Conservation (phyloP, 257 asterid species). For the Solanum virginianum region DNA sequence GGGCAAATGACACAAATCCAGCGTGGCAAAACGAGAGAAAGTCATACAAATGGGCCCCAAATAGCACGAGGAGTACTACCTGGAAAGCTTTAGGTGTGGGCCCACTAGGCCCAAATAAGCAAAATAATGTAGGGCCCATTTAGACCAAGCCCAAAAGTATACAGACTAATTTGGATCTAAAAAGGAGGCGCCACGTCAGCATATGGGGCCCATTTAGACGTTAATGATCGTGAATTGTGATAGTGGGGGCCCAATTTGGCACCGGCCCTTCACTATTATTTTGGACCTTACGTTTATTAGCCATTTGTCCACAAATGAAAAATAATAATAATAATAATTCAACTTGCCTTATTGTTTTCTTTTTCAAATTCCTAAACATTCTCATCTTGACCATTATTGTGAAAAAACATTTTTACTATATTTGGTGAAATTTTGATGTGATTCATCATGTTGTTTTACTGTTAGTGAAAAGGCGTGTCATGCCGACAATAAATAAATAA, state of each 20-base stretch:
- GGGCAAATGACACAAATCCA: conserved; percentile 1
- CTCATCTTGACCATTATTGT: not conserved
- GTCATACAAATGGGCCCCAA: not conserved
- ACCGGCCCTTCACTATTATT: conserved; percentile 4
- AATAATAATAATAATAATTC: not conserved
- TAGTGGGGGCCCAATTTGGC: not conserved
- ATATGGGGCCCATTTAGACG: not conserved
- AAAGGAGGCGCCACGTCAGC: not conserved
- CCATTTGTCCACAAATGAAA: not conserved
- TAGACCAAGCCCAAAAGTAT: not conserved
- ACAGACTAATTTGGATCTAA: not conserved
- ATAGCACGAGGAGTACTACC: not conserved
- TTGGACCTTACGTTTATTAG: not conserved
- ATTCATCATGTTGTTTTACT: not conserved
- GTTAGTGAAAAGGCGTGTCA: not conserved
- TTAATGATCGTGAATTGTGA: not conserved
- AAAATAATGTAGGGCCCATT: not conserved
- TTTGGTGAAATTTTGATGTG: not conserved
- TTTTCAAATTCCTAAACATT: conserved; percentile 2
- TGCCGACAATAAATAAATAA: not conserved
- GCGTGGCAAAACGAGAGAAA: not conserved
- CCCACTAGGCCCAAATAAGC: not conserved
- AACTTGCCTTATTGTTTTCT: not conserved
- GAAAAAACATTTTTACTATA: not conserved
- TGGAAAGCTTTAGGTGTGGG: not conserved